A percentile compares a stretch with the other conserved stretches of the same genome.
Evolutionary conservation across 768 basidiomycete species (phyloP).

Genomic region (Podaxis carcinomalis): DNA sequence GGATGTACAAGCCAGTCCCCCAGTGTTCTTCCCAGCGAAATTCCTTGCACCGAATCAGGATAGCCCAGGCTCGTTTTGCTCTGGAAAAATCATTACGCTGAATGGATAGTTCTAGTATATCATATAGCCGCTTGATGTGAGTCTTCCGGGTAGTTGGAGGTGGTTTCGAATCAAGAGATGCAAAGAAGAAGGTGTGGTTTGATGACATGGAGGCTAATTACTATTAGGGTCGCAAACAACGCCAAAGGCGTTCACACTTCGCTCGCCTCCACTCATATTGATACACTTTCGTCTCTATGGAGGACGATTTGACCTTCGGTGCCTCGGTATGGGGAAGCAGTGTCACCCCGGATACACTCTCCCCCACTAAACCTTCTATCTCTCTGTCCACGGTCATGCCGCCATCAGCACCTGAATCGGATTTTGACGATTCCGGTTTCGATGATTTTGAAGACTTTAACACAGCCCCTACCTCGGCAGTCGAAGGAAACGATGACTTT

Average conservation of each 20-base stretch:
- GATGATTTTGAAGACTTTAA: constrained; percentile 67
- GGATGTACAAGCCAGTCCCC: constrained; percentile 58
- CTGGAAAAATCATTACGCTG: constrained; percentile 60
- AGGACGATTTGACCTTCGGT: constrained; percentile 70
- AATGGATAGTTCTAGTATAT: constrained; percentile 67
- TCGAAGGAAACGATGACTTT: constrained; percentile 65
- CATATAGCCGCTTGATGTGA: constrained; percentile 71
- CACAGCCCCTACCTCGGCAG: constrained; percentile 34
- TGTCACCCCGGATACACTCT: constrained; percentile 21
- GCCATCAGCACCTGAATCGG: constrained; percentile 21
- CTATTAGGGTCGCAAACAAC: constrained; percentile 22
- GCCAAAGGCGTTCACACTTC: constrained; percentile 21
- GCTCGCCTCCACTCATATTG: background rate
- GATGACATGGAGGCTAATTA: background rate
- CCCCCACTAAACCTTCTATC: constrained; percentile 20
- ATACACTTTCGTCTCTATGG: constrained; percentile 35
- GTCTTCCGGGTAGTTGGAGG: constrained; percentile 57
- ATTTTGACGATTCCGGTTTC: constrained; percentile 31
- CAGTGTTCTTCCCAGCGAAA: constrained; percentile 71
- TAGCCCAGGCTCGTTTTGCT: constrained; percentile 68
- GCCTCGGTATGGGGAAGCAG: constrained; percentile 67
- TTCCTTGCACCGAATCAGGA: constrained; percentile 75
- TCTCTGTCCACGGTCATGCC: constrained; percentile 17
- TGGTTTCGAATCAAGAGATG: constrained; percentile 44
- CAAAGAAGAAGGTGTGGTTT: constrained; percentile 56